Base-by-base conservation (phyloP, 257 asterid species). In the Scutellaria galericulata region DNA sequence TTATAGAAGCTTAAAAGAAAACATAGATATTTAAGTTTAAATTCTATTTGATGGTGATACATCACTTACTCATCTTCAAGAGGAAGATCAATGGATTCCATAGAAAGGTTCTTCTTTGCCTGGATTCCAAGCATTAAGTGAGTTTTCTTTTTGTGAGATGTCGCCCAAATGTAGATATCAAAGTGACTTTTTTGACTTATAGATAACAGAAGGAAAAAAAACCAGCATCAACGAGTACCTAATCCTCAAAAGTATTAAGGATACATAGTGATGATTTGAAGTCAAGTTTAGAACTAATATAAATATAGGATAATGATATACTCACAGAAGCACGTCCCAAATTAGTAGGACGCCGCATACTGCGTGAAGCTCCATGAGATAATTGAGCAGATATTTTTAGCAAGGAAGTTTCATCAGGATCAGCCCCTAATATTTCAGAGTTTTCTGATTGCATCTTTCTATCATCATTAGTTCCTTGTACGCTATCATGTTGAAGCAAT, bases 241-340 rank as follows among this genome's bases (percentile, higher is more conserved):
- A 66, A 57, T 56, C 42, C 40, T 78, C 70, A 58, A 68, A 72
- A 66, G 53, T 14, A 27, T 57, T 59, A 60, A 5, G 56, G 45
- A 55, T 5, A 39, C 48, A 41, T 18, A 41, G 37, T 53, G 37
- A 52, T 52, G 50, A 48, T 48, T 51, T 60, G 1, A 27, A 24
- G 22, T 41, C 58, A 8, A 54, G 71, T 45, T 13, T 62, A 80
- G 42, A 56, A 46, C 14, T 61, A 54, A 51, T 22, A 48, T 64
- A 42, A 31, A 31, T 31, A 3, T 31, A 31, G 37, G 37, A 31
- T 31, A 63, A 71, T 1, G 56, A 70, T 65, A 72, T 65, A 83
- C 98, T 90, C 77, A 95, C 99, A 63, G 90, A 77, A 73, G 88
- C 78, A 76, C 95, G 97, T 48, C 98, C 92, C 96, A 82, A 89